These are phyloP conservation scores for Cystobasidium onofrii DNA, from an alignment of 768 basidiomycete species.

Conservation along the genomic window DNA sequence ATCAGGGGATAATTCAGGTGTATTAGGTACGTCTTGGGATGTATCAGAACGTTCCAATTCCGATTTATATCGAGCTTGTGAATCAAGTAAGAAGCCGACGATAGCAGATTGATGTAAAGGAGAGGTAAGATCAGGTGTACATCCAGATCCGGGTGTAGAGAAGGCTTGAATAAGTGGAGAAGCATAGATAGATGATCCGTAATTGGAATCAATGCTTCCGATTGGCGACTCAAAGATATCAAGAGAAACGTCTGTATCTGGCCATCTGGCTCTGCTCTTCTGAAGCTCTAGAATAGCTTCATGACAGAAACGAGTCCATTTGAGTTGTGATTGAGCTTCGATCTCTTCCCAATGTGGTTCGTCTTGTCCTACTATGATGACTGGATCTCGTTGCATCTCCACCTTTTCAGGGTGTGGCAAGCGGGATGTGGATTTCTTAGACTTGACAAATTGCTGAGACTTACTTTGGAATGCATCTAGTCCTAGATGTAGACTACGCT, in stretches of 20 bases:
- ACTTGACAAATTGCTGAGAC: neutral
- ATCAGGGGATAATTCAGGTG: constrained; percentile 28
- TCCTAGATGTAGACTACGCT: neutral
- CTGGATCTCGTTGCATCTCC: neutral
- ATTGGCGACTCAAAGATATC: constrained; percentile 11
- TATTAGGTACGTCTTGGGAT: constrained; percentile 9
- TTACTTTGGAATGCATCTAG: constrained; percentile 22
- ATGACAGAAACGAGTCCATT: constrained; percentile 27
- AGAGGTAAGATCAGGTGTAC: constrained; percentile 16
- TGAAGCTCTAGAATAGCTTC: constrained; percentile 16
- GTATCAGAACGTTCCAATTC: neutral
- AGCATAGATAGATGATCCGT: neutral
- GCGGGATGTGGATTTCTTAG: neutral
- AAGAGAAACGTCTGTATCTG: constrained; percentile 20
- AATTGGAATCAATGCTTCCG: neutral
- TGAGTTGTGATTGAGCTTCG: neutral
- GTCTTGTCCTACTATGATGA: neutral
- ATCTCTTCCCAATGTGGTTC: constrained; percentile 9
- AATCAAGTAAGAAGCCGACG: constrained; percentile 12
- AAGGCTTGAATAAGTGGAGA: neutral
- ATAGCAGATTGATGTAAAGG: constrained; percentile 11
- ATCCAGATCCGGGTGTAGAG: neutral
- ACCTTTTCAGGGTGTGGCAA: neutral
- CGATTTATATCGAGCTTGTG: constrained; percentile 17
- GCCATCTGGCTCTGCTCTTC: constrained; percentile 18